These are phyloP conservation scores for Penstemon newberryi DNA, from an alignment of 257 asterid species.

Conservation along the genomic window DNA sequence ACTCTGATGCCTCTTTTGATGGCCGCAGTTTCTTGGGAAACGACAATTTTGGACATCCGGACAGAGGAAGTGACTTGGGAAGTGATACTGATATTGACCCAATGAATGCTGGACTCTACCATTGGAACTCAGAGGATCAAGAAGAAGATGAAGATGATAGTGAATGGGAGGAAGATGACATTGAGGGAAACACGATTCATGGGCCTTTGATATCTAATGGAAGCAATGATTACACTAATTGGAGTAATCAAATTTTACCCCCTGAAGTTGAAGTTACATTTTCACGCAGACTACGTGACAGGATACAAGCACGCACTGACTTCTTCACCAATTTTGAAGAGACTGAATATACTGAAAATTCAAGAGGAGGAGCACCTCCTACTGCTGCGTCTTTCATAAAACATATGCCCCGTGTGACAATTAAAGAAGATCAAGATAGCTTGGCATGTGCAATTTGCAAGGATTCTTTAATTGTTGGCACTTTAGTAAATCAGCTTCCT, in stretches of 20 bases:
- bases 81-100: conserved; percentile 89
- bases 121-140: conserved; percentile 62
- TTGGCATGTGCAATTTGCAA: conserved; percentile 87
- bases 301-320: conserved; percentile 32
- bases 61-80: conserved; percentile 59
- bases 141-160: conserved; percentile 42
- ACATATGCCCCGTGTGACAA: conserved; percentile 48
- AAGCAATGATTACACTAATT: conserved; percentile 30
- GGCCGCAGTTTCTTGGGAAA: conserved; percentile 54
- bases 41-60: conserved; percentile 43
- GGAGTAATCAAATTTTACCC: conserved; percentile 38
- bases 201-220: conserved; percentile 31
- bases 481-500: conserved; percentile 73
- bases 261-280: conserved; percentile 41
- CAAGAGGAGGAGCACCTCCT: conserved; percentile 76
- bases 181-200: conserved; percentile 37
- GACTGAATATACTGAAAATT: conserved; percentile 44
- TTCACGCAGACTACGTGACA: conserved; percentile 32
- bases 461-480: conserved; percentile 61
- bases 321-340: conserved; percentile 41
- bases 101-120: conserved; percentile 79
- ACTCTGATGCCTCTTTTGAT: conserved; percentile 75
- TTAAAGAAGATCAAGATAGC: conserved; percentile 47
- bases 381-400: conserved; percentile 63
- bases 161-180: conserved; percentile 44